These are phyloP conservation scores for Leucocoprinus leucothites DNA, from an alignment of 768 basidiomycete genomes.

Conservation along the genomic window DNA sequence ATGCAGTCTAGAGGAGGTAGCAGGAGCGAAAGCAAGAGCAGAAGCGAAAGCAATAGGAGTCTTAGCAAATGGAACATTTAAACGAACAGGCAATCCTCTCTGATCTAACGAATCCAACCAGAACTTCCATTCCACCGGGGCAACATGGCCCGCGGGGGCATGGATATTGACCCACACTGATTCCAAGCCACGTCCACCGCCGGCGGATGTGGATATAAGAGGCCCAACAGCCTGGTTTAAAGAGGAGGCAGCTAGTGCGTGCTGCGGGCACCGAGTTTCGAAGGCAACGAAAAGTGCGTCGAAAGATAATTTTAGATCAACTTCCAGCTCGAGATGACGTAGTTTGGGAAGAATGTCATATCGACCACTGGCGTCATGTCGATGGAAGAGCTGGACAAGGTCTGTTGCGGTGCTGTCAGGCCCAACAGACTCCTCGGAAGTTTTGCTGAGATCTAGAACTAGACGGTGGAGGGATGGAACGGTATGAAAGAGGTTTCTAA, in stretches of 20 bases:
- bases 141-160: conserved; percentile 8
- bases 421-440: not conserved
- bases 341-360: conserved; percentile 9
- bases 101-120: conserved; percentile 11
- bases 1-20: not conserved
- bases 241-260: not conserved
- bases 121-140: conserved; percentile 11
- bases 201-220: not conserved
- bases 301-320: conserved; percentile 9
- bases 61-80: conserved; percentile 11
- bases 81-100: conserved; percentile 9
- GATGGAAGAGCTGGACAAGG: conserved; percentile 9
- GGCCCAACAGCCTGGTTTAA: not conserved
- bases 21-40: conserved; percentile 1
- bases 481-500: not conserved
- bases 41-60: conserved; percentile 6
- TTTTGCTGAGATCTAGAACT: not conserved
- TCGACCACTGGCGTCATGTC: not conserved
- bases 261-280: conserved; percentile 10
- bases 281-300: conserved; percentile 6
- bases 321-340: conserved; percentile 12
- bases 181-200: not conserved
- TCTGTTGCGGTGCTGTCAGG: not conserved
- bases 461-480: conserved; percentile 5
- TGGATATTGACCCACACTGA: conserved; percentile 5